These are phyloP conservation scores for Trichoderma virens DNA, from an alignment of 495 filamentous ascomycete genomes.

Conservation along the genomic window DNA sequence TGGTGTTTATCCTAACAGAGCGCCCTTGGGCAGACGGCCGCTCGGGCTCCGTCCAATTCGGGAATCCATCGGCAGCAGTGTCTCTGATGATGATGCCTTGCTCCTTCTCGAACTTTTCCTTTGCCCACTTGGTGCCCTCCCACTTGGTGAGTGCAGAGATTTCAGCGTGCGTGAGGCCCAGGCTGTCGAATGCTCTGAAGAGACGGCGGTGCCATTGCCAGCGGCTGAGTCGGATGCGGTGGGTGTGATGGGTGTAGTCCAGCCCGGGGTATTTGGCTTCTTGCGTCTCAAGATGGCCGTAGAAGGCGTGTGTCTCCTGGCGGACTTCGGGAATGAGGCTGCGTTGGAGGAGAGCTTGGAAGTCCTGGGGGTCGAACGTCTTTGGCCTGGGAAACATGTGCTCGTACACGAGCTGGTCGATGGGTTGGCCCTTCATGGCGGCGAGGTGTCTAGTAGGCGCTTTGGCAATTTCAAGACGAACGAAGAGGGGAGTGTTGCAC, in stretches of 20 bases:
- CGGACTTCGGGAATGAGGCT: conserved; percentile 84
- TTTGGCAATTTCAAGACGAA: neutral
- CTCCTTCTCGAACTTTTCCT: conserved; percentile 75
- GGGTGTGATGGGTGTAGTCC: conserved; percentile 72
- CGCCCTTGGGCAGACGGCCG: conserved; percentile 16
- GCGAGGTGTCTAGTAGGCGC: neutral
- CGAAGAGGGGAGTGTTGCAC: neutral
- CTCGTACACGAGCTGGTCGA: conserved; percentile 49
- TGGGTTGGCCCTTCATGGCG: conserved; percentile 45
- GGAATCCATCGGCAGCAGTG: conserved; percentile 66
- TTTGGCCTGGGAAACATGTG: conserved; percentile 47
- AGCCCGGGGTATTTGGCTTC: conserved; percentile 89
- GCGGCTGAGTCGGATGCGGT: conserved; percentile 75
- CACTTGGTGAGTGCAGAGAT: conserved; percentile 76
- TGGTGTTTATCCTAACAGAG: neutral
- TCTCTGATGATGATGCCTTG: conserved; percentile 65
- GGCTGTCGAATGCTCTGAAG: conserved; percentile 73
- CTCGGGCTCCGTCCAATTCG: conserved; percentile 42
- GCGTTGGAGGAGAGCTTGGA: conserved; percentile 44
- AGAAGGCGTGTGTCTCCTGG: conserved; percentile 75
- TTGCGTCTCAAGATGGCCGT: conserved; percentile 73
- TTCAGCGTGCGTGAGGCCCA: conserved; percentile 66
- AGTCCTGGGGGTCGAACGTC: conserved; percentile 42
- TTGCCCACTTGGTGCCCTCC: conserved; percentile 90
- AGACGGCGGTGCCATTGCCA: conserved; percentile 75